These are phyloP conservation scores for Geopyxis carbonaria DNA, from an alignment of 495 filamentous ascomycete genomes.

Conservation along the genomic window DNA sequence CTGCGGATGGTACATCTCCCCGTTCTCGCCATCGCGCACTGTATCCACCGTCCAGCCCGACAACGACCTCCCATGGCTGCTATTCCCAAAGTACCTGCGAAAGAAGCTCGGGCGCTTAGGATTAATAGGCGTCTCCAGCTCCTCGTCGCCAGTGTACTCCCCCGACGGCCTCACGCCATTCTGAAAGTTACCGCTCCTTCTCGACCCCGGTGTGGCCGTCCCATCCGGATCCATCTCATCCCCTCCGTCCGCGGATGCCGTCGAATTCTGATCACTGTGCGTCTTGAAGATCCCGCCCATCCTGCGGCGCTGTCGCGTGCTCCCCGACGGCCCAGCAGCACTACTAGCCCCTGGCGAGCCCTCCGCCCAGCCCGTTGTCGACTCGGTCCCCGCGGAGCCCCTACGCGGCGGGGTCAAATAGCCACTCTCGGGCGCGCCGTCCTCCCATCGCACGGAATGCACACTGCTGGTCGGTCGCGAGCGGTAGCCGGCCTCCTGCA, in stretches of 20 bases:
- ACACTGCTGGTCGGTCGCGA: constrained; percentile 16
- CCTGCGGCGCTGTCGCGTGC: constrained; percentile 11
- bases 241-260: constrained; percentile 14
- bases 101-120: constrained; percentile 20
- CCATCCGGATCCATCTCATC: constrained; percentile 15
- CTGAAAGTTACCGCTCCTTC: constrained; percentile 11
- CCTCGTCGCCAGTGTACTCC: constrained; percentile 21
- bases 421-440: constrained; percentile 9
- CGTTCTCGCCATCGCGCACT: constrained; percentile 12
- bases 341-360: constrained; percentile 18
- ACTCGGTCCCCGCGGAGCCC: constrained; percentile 15
- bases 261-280: constrained; percentile 8
- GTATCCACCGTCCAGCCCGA: constrained; percentile 23
- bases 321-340: constrained; percentile 13
- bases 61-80: constrained; percentile 18
- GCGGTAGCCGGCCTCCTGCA: constrained; percentile 15
- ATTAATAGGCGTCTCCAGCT: constrained; percentile 19
- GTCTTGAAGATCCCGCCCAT: constrained; percentile 13
- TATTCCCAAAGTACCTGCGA: constrained; percentile 14
- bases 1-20: no score
- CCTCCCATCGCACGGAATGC: constrained; percentile 18
- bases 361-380: constrained; percentile 19
- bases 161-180: constrained; percentile 10
- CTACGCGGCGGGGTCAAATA: constrained; percentile 10
- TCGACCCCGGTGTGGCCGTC: constrained; percentile 10